Evolutionary conservation across 1,139 yeast genomes (phyloP).

Genomic region (Pichia sp.): DNA sequence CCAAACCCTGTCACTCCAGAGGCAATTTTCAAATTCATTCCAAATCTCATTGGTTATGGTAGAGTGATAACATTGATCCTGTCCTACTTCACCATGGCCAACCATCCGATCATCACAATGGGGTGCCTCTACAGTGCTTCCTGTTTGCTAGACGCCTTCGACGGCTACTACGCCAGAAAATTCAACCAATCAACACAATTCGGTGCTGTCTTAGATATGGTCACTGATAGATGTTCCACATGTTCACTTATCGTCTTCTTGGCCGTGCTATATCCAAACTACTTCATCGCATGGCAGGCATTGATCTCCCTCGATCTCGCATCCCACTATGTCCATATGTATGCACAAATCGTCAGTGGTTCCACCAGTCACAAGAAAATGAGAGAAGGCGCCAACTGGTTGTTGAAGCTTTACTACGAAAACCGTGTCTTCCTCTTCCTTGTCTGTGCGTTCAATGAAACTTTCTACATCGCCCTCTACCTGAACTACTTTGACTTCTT

Average conservation of each 20-base stretch:
- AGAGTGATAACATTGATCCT: slow-evolving; percentile 79
- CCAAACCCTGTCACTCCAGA: slow-evolving; percentile 22
- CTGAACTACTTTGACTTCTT: slow-evolving; percentile 62
- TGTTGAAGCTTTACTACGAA: slow-evolving; percentile 83
- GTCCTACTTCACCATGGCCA: slow-evolving; percentile 78
- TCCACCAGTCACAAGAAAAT: slow-evolving; percentile 83
- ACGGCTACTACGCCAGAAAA: slow-evolving; percentile 92
- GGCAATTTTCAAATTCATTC: slow-evolving; percentile 52
- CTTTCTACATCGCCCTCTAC: slow-evolving; percentile 88
- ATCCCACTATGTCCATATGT: slow-evolving; percentile 98
- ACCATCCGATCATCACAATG: slow-evolving; percentile 73
- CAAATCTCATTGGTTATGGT: slow-evolving; percentile 87
- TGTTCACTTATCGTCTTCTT: slow-evolving; percentile 85
- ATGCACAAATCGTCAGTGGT: slow-evolving; percentile 84
- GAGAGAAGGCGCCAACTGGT: slow-evolving; percentile 64
- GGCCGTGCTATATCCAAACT: slow-evolving; percentile 73
- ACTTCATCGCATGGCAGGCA: slow-evolving; percentile 72
- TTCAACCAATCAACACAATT: slow-evolving; percentile 87
- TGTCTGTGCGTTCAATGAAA: slow-evolving; percentile 91
- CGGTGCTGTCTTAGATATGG: slow-evolving; percentile 99
- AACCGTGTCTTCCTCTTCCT: slow-evolving; percentile 79
- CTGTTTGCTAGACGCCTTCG: slow-evolving; percentile 93
- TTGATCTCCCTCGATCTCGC: slow-evolving; percentile 88
- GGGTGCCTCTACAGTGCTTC: slow-evolving; percentile 79
- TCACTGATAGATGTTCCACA: slow-evolving; percentile 97